A percentile compares a stretch with the other conserved stretches of the same genome.
Evolutionary conservation across 2,329 filamentous ascomycete species (phyloP).

Genomic region (Botrytis fabae): DNA sequence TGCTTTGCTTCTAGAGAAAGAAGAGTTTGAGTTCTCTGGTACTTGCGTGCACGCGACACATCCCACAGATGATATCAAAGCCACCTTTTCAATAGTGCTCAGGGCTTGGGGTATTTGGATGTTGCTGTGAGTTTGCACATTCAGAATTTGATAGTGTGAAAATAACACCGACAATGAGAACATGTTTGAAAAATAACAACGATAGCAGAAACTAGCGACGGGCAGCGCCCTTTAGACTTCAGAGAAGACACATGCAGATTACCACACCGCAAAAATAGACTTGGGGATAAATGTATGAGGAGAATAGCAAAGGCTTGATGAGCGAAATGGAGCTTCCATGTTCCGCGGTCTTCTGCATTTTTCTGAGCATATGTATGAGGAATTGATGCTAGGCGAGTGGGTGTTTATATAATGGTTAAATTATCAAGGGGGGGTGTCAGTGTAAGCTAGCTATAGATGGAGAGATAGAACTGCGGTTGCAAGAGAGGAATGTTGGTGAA

Average conservation of each 20-base stretch:
- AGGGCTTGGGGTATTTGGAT: neutral
- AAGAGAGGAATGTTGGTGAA: neutral
- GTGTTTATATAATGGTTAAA: neutral
- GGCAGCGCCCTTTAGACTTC: accelerated
- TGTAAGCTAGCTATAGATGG: neutral
- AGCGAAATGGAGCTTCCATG: neutral
- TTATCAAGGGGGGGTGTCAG: accelerated
- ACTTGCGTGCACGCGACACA: neutral
- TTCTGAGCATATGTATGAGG: neutral
- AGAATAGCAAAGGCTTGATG: neutral
- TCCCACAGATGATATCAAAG: no score
- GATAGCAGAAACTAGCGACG: neutral
- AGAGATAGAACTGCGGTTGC: neutral
- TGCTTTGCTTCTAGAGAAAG: no score
- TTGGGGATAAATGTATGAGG: neutral
- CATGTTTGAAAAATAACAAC: neutral
- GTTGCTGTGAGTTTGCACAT: neutral
- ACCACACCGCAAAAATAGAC: accelerated
- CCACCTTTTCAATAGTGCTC: neutral
- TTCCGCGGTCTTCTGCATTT: no score
- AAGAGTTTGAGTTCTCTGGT: neutral
- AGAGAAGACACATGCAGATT: neutral
- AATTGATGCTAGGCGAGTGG: neutral
- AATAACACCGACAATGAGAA: neutral
- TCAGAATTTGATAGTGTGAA: neutral